phyloP scores from a whole-genome alignment of 441 rosid genomes.

The Gossypium trilobum region DNA sequence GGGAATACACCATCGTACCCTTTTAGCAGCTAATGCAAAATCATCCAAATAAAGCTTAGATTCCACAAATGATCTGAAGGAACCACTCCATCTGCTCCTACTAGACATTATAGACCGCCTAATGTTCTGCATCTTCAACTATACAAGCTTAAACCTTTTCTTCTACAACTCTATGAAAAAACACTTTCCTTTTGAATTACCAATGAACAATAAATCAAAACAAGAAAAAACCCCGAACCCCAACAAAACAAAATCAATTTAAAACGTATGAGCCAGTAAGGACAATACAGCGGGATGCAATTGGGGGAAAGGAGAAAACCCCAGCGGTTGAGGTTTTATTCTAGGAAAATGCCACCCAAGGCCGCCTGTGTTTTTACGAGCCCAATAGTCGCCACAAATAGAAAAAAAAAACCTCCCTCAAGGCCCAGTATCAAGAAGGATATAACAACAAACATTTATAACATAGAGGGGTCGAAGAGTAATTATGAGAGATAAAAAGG shows the following conservation, averaged over 20 bases:
- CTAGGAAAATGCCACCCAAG: not conserved
- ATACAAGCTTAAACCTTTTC: constrained; percentile 2
- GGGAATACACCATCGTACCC: constrained; percentile 6
- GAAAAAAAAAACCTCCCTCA: not conserved
- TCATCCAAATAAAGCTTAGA: constrained; percentile 12
- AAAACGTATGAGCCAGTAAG: not conserved
- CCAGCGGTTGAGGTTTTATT: constrained; percentile 11
- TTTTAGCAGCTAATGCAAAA: constrained; percentile 19
- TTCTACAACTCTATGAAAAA: constrained; percentile 6
- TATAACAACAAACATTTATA: not conserved
- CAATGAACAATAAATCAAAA: not conserved
- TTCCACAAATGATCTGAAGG: constrained; percentile 6
- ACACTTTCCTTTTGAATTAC: not conserved
- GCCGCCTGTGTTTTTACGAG: not conserved
- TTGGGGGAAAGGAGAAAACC: constrained; percentile 13
- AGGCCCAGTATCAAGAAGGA: not conserved
- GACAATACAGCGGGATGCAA: not conserved
- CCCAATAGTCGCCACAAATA: not conserved
- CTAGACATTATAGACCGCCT: constrained; percentile 24
- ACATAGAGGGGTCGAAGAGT: not conserved
- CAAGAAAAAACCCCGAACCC: not conserved
- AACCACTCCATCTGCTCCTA: constrained; percentile 9
- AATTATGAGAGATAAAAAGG: not conserved
- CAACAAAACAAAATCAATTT: not conserved
- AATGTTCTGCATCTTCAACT: constrained; percentile 21